Conservation (phyloP, 495 filamentous ascomycete genomes). For the Usnea hakonensis region DNA sequence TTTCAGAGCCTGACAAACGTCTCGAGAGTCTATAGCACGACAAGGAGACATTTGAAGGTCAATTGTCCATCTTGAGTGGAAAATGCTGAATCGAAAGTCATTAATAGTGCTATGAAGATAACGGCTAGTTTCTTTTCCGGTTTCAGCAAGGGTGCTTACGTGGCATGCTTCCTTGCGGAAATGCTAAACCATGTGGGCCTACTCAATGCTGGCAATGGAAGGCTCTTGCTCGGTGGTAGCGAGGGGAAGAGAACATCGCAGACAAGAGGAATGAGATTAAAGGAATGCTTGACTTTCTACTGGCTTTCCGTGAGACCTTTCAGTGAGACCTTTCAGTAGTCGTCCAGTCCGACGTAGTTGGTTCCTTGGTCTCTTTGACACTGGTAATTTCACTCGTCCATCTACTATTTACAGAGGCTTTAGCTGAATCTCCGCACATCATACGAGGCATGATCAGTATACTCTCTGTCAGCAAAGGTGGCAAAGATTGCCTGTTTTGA, state of each 20-base stretch:
- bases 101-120: conserved; percentile 59
- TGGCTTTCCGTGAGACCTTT: conserved; percentile 81
- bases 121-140: conserved; percentile 79
- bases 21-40: neutral
- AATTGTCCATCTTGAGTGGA: neutral
- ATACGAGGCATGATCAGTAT: too few relatives aligned
- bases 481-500: too few relatives aligned
- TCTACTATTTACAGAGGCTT: neutral
- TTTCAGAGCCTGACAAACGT: neutral
- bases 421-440: conserved; percentile 27
- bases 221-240: conserved; percentile 79
- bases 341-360: conserved; percentile 65
- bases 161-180: conserved; percentile 75
- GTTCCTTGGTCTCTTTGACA: conserved; percentile 65
- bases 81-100: neutral
- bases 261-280: conserved; percentile 53
- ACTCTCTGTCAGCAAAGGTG: too few relatives aligned
- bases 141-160: conserved; percentile 82
- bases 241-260: conserved; percentile 48
- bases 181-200: conserved; percentile 83
- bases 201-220: conserved; percentile 84
- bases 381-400: conserved; percentile 21
- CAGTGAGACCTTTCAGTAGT: too few relatives aligned
- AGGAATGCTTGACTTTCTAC: conserved; percentile 68
- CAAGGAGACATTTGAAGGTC: neutral